Percentiles rank a stretch among this genome's conserved stretches.
Evolutionary conservation across 2,329 filamentous ascomycete species (phyloP).

Genomic region (Pyricularia sp.): DNA sequence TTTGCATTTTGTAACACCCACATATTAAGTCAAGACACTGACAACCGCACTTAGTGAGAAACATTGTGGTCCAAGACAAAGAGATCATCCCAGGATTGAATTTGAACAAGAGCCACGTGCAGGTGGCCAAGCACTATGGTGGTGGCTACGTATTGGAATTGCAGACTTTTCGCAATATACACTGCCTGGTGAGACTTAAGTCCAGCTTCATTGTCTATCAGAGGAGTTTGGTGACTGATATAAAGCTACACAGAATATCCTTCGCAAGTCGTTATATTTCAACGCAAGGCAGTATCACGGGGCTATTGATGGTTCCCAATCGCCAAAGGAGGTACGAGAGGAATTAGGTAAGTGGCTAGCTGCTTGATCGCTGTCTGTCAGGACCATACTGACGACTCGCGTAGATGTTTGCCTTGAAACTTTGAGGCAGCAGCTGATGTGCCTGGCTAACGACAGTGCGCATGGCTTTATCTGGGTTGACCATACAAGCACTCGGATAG

Average conservation of each 20-base stretch:
- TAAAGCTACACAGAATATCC: not conserved
- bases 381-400: not conserved
- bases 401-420: slow-evolving; percentile 45
- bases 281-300: not conserved
- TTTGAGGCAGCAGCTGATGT: slow-evolving; percentile 46
- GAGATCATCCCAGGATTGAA: slow-evolving; percentile 9
- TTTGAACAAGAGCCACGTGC: slow-evolving; percentile 31
- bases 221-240: not conserved
- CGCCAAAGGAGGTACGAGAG: not conserved
- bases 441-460: slow-evolving; percentile 39
- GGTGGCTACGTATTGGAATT: slow-evolving; percentile 40
- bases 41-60: not conserved
- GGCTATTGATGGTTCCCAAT: not conserved
- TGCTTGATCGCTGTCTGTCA: not conserved
- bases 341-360: not conserved
- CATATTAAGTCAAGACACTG: not conserved
- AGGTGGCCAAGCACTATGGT: slow-evolving; percentile 38
- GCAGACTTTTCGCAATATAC: slow-evolving; percentile 36
- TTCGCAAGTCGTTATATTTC: not conserved
- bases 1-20: not conserved
- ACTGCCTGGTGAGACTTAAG: slow-evolving; percentile 32
- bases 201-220: not conserved
- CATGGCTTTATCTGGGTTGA: slow-evolving; percentile 45
- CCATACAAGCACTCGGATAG: slow-evolving; percentile 26
- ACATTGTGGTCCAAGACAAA: not conserved